These are phyloP conservation scores for Fusarium gaditjirri DNA, from an alignment of 2,329 filamentous ascomycete species.

Conservation along the genomic window DNA sequence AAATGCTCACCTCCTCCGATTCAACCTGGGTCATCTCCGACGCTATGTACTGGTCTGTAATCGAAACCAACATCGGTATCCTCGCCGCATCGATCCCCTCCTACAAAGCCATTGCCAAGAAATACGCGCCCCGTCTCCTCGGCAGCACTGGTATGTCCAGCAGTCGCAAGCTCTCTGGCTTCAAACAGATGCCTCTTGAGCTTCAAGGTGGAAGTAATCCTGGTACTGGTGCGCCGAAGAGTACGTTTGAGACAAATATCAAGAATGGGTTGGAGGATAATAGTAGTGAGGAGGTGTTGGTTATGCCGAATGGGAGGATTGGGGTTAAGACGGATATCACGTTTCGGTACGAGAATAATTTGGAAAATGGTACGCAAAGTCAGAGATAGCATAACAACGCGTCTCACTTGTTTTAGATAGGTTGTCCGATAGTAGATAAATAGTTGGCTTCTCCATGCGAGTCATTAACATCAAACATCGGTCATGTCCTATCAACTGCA, in stretches of 20 bases:
- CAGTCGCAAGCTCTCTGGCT: constrained; percentile 24
- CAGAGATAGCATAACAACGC: fast-evolving
- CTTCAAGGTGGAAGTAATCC: neutral
- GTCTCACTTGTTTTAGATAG: fast-evolving
- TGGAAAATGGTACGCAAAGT: neutral
- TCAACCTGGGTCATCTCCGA: constrained; percentile 27
- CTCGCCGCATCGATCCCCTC: constrained; percentile 31
- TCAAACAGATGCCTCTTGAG: constrained; percentile 35
- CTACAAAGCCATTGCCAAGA: constrained; percentile 30
- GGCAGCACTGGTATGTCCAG: constrained; percentile 27
- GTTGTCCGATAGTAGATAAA: fast-evolving
- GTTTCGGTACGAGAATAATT: constrained; percentile 2
- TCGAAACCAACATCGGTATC: constrained; percentile 32
- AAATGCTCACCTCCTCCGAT: constrained; percentile 28
- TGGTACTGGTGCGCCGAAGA: neutral
- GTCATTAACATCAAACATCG: no score
- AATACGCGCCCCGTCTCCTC: constrained; percentile 27
- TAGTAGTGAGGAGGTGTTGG: constrained; percentile 23
- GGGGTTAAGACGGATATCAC: constrained; percentile 30
- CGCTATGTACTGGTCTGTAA: constrained; percentile 35
- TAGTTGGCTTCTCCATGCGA: fast-evolving
- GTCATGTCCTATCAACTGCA: fast-evolving
- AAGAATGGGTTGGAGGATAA: constrained; percentile 20
- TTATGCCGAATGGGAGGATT: constrained; percentile 15
- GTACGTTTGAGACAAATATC: constrained; percentile 8